Percentiles rank a stretch among this genome's conserved stretches.
Evolutionary conservation across 2,329 filamentous ascomycete genomes (phyloP).

Genomic region (Thielaviopsis musarum): DNA sequence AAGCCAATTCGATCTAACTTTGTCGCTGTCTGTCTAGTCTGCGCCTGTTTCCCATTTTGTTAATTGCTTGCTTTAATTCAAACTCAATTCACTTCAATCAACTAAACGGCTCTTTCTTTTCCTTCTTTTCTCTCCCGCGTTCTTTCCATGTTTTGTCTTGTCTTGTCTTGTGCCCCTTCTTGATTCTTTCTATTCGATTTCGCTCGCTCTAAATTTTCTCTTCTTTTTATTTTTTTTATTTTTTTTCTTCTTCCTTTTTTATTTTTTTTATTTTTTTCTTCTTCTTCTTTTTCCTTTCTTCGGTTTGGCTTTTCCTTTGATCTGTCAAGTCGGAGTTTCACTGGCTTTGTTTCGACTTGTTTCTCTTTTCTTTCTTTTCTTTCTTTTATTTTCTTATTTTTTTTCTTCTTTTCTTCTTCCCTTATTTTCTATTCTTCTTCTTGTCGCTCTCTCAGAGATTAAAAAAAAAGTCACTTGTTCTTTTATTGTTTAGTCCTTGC

Average conservation of each 20-base stretch:
- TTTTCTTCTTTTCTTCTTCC: neutral
- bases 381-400: neutral
- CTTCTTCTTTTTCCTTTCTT: conserved; percentile 1
- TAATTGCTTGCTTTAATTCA: neutral
- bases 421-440: too few relatives aligned
- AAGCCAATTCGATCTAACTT: neutral
- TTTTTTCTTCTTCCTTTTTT: neutral
- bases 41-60: too few relatives aligned
- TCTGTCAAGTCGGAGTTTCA: conserved; percentile 1
- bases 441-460: conserved; percentile 6
- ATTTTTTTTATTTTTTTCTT: neutral
- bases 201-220: neutral
- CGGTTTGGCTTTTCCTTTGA: neutral
- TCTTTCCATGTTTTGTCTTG: neutral
- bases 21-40: neutral
- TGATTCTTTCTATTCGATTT: neutral
- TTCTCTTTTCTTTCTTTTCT: neutral
- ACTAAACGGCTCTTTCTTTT: neutral
- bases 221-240: conserved; percentile 1
- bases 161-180: neutral
- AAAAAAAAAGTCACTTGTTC: neutral
- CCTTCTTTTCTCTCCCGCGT: neutral
- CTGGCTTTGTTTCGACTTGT: conserved; percentile 4
- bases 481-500: neutral
- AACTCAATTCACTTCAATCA: neutral